Base-by-base conservation (phyloP, 2,329 filamentous ascomycete genomes). In the Apiospora pterosperma region DNA sequence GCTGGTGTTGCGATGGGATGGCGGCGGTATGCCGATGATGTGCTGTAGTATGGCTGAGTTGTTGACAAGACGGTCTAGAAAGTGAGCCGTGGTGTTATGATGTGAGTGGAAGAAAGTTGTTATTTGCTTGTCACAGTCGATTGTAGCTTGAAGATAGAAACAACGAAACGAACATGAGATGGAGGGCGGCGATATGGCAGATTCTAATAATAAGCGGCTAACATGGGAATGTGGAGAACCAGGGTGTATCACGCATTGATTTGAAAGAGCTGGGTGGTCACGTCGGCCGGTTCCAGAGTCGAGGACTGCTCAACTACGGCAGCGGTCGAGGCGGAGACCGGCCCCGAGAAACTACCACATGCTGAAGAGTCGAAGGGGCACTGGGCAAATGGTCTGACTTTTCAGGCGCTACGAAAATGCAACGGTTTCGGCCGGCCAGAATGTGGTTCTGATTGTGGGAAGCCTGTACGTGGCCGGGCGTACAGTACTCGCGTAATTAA, bases 341-440 rank as follows among this genome's bases (percentile, higher is more conserved):
- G 28, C 60, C 60, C 60, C 38, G 60, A 39, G 60, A 34, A 60
- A n/a, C 60, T 42, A 25, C 48, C 48, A 55, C 48, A 55, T 55
- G 48, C 48, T 55, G 48, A 55, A 62, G 25, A n/a, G n/a, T n/a
- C n/a, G n/a, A n/a, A n/a, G 25, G 41, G 31, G 14, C 25, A 10
- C 39, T 42, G 60, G 38, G 60, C 58, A 42, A 62, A 48, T 62
- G 60, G 60, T 42, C 60, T 62, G 60, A 62, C 60, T 34, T 48
- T 48, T 11, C 38, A 42, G 60, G 60, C 36, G 60, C 60, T 48
- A 62, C 60, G 60, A 62, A 48, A 62, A 62, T 62, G 60, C 39
- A 48, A 62, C 60, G 60, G 60, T 62, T 62, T 62, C 39, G 60
- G 60, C 39, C 60, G 38, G 60, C 38, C 38, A 42, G 60, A 44